Percentiles rank a stretch among this genome's conserved stretches.
Evolutionary conservation across 1,139 yeast species (phyloP).

Genomic region (Pichia sp.): DNA sequence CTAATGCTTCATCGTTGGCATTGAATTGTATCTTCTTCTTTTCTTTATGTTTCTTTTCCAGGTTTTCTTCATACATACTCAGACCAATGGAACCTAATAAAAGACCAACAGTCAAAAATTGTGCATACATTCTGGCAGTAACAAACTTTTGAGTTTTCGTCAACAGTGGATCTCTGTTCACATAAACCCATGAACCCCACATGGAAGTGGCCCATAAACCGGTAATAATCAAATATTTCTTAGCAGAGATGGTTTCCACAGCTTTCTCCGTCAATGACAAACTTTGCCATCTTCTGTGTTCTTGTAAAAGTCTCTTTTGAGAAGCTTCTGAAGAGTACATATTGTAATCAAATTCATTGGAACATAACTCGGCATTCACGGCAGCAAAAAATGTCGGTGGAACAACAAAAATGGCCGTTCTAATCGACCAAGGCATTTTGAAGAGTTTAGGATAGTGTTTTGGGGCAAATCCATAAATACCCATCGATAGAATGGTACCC

Average conservation of each 20-base stretch:
- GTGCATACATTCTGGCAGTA: slow-evolving; percentile 93
- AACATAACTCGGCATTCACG: slow-evolving; percentile 52
- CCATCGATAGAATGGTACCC: slow-evolving; percentile 48
- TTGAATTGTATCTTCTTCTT: slow-evolving; percentile 16
- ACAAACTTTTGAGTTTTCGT: slow-evolving; percentile 79
- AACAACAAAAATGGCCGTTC: slow-evolving; percentile 48
- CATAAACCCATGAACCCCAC: slow-evolving; percentile 74
- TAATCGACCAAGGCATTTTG: slow-evolving; percentile 42
- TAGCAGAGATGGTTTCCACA: slow-evolving; percentile 28
- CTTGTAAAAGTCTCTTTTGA: slow-evolving; percentile 33
- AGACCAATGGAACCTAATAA: slow-evolving; percentile 57
- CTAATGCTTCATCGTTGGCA: slow-evolving; percentile 33
- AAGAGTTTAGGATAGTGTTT: slow-evolving; percentile 34
- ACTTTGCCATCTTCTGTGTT: slow-evolving; percentile 43
- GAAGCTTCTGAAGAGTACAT: slow-evolving; percentile 34
- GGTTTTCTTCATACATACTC: slow-evolving; percentile 54
- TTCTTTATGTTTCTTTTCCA: slow-evolving; percentile 17
- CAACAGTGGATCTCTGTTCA: slow-evolving; percentile 71
- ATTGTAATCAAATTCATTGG: slow-evolving; percentile 44
- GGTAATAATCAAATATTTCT: slow-evolving; percentile 71
- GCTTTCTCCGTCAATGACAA: slow-evolving; percentile 29
- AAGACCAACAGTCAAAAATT: slow-evolving; percentile 62
- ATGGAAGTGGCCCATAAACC: slow-evolving; percentile 83
- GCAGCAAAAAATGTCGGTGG: slow-evolving; percentile 54
- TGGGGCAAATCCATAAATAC: slow-evolving; percentile 36